Base-by-base conservation (phyloP, 176 grass and related monocot genomes). In the Carex pumila region DNA sequence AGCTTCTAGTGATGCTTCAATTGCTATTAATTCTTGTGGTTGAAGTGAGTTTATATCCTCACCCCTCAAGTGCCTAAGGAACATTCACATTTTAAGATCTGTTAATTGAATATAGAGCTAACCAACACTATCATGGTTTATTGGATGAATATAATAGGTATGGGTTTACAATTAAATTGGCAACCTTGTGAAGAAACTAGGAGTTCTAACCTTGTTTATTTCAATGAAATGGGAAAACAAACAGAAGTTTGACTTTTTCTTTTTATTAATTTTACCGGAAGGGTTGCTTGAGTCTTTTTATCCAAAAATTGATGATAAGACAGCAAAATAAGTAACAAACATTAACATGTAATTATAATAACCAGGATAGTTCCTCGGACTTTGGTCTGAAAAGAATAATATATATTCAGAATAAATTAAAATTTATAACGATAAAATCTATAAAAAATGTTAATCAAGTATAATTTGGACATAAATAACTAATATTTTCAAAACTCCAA, bases 1-100 rank as follows among this genome's bases (percentile, higher is more conserved):
- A 81, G 89, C 91, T 81, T 99, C 83, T 49, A 99, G 91, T 21
- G 91, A 91, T 52, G 93, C 90, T 84, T 95, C 96, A 49, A 92
- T 99, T 56, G 89, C 87, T 86, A 99, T 95, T 74, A 99, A 37
- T 50, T 99, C 96, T 84, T 86, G 91, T 43, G 96, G 90, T 56
- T 93, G 87, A 81, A 99, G 91, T 5, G 93, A 95, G 68, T 95
- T 99, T 43, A 99, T 36, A 89, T 99, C 96, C 84, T 98, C 92
- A 31, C 95, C 95, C 72, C 92, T 98, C 80, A 98, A 82, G 84
- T 98, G 92, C 71, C 95, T 98, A 83, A 57, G 3, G 8, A 18
- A 57, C 15, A 83, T 34, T 83, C 18, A 60, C 14, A 67, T 22
- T 29, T 21, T 21, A 47, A 49, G 60, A 57, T 56, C 22, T 8